These are phyloP conservation scores for Protea cynaroides DNA, from an alignment of 164 flowering plant genomes.

Conservation along the genomic window DNA sequence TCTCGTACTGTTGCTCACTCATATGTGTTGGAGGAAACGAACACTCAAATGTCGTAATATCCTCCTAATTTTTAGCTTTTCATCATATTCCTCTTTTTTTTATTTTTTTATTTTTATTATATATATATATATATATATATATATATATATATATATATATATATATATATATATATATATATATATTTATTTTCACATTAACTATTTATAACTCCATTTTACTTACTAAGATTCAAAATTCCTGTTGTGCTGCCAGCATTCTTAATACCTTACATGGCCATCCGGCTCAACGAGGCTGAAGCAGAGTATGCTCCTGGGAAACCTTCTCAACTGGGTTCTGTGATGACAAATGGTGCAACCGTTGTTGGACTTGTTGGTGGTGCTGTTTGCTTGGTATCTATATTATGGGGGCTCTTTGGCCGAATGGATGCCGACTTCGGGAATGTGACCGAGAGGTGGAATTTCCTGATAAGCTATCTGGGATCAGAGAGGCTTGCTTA, in stretches of 20 bases:
- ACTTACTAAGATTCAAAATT: background rate
- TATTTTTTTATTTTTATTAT: too few species aligned
- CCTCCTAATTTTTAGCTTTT: too few species aligned
- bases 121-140: too few species aligned
- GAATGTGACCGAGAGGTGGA: slow-evolving; percentile 51
- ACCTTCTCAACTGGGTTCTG: slow-evolving; percentile 46
- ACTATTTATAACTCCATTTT: background rate
- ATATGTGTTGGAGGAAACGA: too few species aligned
- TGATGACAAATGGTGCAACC: slow-evolving; percentile 70
- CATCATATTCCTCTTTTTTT: too few species aligned
- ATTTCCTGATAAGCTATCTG: slow-evolving; percentile 54
- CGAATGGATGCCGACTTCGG: slow-evolving; percentile 73
- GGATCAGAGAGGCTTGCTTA: slow-evolving; percentile 88
- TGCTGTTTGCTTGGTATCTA: slow-evolving; percentile 48
- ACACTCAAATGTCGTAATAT: too few species aligned
- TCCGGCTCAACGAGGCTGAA: slow-evolving; percentile 63
- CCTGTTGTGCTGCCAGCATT: slow-evolving; percentile 48
- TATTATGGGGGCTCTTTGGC: slow-evolving; percentile 71
- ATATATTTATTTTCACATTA: background rate
- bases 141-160: too few species aligned
- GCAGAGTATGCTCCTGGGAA: slow-evolving; percentile 22
- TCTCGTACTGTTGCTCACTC: too few species aligned
- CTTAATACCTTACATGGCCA: slow-evolving; percentile 94
- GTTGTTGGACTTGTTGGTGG: slow-evolving; percentile 73
- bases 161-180: too few species aligned